Conservation (phyloP, 83 land plant genomes). For the Diphasiastrum complanatum region DNA sequence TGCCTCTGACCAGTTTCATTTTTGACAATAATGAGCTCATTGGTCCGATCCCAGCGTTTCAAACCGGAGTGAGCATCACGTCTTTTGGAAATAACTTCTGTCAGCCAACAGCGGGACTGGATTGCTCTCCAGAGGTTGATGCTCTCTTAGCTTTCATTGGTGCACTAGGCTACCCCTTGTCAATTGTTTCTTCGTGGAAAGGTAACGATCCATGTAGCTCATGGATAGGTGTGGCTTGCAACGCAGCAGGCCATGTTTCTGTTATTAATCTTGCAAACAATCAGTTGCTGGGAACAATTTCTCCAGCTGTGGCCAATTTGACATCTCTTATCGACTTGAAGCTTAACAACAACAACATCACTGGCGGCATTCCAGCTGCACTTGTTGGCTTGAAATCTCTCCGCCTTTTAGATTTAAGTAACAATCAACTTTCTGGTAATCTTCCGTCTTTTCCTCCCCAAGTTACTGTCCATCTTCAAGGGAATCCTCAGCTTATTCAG, state of each 20-base stretch:
- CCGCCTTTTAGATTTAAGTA: too few relatives aligned
- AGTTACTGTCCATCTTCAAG: too few relatives aligned
- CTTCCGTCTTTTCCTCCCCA: too few relatives aligned
- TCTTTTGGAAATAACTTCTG: neutral
- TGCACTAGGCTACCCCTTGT: neutral
- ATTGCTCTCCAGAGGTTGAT: constrained; percentile 1
- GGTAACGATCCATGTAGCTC: constrained; percentile 7
- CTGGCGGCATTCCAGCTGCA: neutral
- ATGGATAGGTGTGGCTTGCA: constrained; percentile 6
- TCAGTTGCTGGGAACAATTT: neutral
- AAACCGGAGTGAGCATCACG: neutral
- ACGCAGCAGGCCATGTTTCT: constrained; percentile 3
- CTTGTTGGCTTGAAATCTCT: too few relatives aligned
- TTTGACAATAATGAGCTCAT: constrained; percentile 6
- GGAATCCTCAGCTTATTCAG: too few relatives aligned
- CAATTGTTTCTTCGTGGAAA: neutral
- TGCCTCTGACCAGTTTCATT: neutral
- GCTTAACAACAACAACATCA: constrained; percentile 6
- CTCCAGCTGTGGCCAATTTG: neutral
- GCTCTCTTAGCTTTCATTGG: constrained; percentile 6
- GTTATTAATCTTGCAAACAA: neutral
- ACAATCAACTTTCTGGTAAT: too few relatives aligned
- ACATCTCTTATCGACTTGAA: neutral
- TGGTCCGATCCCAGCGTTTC: constrained; percentile 3
- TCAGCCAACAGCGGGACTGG: neutral